phyloP scores from a whole-genome alignment of 179 eudicot genomes.

The Dionaea muscipula region DNA sequence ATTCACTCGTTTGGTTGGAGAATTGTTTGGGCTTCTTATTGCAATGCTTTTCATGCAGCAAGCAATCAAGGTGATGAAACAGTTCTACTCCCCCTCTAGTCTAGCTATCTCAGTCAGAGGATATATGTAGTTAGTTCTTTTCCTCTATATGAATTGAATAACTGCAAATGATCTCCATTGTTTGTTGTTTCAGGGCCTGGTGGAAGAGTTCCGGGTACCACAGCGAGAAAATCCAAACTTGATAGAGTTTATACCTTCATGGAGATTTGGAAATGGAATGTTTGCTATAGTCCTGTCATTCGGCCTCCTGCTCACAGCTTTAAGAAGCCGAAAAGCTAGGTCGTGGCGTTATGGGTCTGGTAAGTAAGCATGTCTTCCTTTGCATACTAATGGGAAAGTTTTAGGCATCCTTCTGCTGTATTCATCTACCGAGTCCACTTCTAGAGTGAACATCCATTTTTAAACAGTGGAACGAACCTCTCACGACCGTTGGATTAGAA shows the following conservation, averaged over 20 bases:
- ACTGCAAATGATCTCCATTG: too few species aligned
- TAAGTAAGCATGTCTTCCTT: constrained; percentile 9
- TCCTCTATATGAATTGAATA: too few species aligned
- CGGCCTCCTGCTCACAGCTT: constrained; percentile 69
- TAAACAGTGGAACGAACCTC: too few species aligned
- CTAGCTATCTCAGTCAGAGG: too few species aligned
- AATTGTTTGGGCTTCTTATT: constrained; percentile 77
- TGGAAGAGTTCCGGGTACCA: constrained; percentile 72
- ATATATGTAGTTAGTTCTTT: too few species aligned
- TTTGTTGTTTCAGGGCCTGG: constrained; percentile 44
- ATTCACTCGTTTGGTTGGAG: constrained; percentile 88
- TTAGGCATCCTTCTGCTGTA: not conserved
- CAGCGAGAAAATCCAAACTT: constrained; percentile 35
- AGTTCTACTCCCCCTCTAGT: not conserved
- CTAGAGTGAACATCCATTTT: too few species aligned
- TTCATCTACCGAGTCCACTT: too few species aligned
- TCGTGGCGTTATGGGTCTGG: constrained; percentile 95
- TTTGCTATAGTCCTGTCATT: constrained; percentile 86
- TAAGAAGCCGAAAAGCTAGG: constrained; percentile 81
- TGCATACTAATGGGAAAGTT: not conserved
- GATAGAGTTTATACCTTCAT: constrained; percentile 50
- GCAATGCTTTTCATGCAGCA: constrained; percentile 97
- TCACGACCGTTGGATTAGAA: too few species aligned
- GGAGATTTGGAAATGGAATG: constrained; percentile 97
- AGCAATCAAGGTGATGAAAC: constrained; percentile 56